These are phyloP conservation scores for Jaltomata sinuosa DNA, from an alignment of 257 asterid species.

Conservation along the genomic window DNA sequence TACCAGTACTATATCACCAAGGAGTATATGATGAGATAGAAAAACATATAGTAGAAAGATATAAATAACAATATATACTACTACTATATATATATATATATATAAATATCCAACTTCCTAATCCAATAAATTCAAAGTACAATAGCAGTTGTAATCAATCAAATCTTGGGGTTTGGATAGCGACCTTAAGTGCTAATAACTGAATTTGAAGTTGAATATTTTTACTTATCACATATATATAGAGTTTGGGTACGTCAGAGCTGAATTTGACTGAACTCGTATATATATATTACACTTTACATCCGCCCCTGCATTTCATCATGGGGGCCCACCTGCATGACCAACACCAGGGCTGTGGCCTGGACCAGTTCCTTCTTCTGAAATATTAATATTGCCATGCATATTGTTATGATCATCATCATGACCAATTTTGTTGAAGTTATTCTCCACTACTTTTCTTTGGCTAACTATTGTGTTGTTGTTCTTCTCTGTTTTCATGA, in stretches of 20 bases:
- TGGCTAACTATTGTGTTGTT: background rate
- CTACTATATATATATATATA: too few relatives aligned
- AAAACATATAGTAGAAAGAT: background rate
- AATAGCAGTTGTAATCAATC: background rate
- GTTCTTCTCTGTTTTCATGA: background rate
- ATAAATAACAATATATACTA: too few relatives aligned
- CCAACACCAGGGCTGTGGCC: slow-evolving; percentile 32
- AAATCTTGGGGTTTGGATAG: too few relatives aligned
- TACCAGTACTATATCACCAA: background rate
- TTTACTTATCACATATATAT: background rate
- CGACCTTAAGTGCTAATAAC: background rate
- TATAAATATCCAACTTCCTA: background rate
- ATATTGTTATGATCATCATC: background rate
- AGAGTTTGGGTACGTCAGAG: background rate
- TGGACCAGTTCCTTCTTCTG: slow-evolving; percentile 4
- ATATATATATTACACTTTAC: background rate
- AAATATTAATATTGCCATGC: background rate
- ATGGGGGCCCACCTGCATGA: background rate
- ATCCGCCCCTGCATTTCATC: background rate
- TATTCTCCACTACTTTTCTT: background rate
- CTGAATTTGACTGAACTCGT: background rate
- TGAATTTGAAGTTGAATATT: background rate
- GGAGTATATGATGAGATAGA: background rate
- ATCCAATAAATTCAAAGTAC: background rate
- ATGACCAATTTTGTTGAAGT: background rate